A percentile compares a stretch with the other conserved stretches of the same genome.
These are phyloP conservation scores for Boletus sp. DNA, from an alignment of 1,284 basidiomycete genomes.

Conservation along the genomic window DNA sequence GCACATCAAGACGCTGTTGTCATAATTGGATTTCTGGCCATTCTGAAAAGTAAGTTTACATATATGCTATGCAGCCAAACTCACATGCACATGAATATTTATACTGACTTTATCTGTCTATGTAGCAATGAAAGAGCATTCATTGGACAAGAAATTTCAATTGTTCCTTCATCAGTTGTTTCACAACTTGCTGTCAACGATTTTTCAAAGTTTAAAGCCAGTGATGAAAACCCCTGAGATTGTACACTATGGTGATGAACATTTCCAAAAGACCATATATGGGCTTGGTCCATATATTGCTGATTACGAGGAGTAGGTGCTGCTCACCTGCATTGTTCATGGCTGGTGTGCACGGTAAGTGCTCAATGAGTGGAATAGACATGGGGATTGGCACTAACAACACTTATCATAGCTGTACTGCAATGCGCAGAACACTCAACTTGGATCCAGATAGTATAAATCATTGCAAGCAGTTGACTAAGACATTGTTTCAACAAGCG, in stretches of 20 bases:
- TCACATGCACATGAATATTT: neutral
- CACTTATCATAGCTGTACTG: neutral
- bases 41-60: neutral
- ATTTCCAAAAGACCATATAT: neutral
- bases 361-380: neutral
- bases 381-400: neutral
- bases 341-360: neutral
- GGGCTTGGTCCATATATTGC: neutral
- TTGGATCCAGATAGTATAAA: neutral
- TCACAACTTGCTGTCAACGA: neutral
- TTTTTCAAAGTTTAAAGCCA: neutral
- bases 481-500: neutral
- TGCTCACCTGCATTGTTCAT: conserved; percentile 5
- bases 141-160: neutral
- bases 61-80: no score
- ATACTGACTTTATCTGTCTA: neutral
- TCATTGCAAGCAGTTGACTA: neutral
- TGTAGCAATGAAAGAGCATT: neutral
- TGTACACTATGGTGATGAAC: neutral
- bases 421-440: neutral
- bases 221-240: neutral
- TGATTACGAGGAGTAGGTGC: conserved; percentile 4
- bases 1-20: neutral
- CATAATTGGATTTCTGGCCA: no score
- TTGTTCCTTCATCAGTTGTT: neutral